Percentiles rank a stretch among this genome's conserved stretches.
Evolutionary conservation across 345 rosid genomes (phyloP).

Genomic region (Citrus sp.): DNA sequence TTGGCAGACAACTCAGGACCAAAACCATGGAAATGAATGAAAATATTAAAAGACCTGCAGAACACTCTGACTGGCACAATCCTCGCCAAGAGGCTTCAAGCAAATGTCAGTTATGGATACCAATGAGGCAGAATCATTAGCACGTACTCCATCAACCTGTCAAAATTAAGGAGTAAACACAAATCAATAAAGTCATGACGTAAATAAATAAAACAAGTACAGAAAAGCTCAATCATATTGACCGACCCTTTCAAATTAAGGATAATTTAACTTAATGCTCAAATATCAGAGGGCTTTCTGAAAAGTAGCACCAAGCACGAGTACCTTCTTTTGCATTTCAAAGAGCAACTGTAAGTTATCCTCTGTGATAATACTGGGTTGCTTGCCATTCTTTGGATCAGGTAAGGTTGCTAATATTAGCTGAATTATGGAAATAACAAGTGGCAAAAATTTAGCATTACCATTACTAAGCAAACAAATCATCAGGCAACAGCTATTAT

Average conservation of each 20-base stretch:
- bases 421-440: slow-evolving; percentile 35
- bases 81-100: slow-evolving; percentile 86
- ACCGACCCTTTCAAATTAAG: slow-evolving; percentile 1
- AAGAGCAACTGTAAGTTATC: slow-evolving; percentile 83
- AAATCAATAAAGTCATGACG: background rate
- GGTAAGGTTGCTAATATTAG: slow-evolving; percentile 81
- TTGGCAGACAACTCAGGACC: background rate
- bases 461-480: background rate
- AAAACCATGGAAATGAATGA: background rate
- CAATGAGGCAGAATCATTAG: slow-evolving; percentile 69
- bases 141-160: slow-evolving; percentile 80
- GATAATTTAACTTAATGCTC: background rate
- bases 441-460: background rate
- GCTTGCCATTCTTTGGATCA: slow-evolving; percentile 44
- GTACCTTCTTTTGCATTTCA: slow-evolving; percentile 92
- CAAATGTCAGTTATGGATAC: slow-evolving; percentile 81
- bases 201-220: background rate
- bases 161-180: slow-evolving; percentile 12
- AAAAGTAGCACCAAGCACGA: slow-evolving; percentile 15
- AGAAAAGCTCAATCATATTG: slow-evolving; percentile 9
- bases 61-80: slow-evolving; percentile 95
- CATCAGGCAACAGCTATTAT: background rate
- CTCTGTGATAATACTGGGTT: slow-evolving; percentile 73
- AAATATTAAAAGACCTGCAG: slow-evolving; percentile 59
- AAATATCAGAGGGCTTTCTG: slow-evolving; percentile 8